phyloP scores from a whole-genome alignment of 2,329 filamentous ascomycete genomes.

The Remersonia thermophila region DNA sequence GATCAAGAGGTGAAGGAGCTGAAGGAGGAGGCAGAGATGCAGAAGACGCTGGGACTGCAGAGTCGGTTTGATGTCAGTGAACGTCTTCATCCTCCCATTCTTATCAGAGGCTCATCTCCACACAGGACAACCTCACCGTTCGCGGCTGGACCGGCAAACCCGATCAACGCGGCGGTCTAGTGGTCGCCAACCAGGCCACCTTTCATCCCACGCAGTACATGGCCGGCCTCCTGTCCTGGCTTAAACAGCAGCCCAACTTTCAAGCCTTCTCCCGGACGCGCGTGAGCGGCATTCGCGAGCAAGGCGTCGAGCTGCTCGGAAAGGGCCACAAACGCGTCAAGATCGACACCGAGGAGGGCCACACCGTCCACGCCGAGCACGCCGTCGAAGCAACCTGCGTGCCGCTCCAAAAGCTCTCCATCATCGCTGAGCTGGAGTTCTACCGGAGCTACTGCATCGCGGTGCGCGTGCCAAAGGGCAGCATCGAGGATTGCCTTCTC shows the following conservation, averaged over 20 bases:
- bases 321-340: slow-evolving; percentile 32
- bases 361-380: slow-evolving; percentile 34
- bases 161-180: slow-evolving; percentile 38
- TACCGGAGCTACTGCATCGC: slow-evolving; percentile 45
- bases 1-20: slow-evolving; percentile 32
- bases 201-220: slow-evolving; percentile 48
- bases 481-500: slow-evolving; percentile 40
- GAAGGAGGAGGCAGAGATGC: slow-evolving; percentile 32
- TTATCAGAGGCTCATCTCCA: slow-evolving; percentile 1
- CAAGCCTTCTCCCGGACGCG: slow-evolving; percentile 39
- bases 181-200: slow-evolving; percentile 36
- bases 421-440: slow-evolving; percentile 41
- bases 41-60: slow-evolving; percentile 31
- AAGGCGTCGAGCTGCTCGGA: slow-evolving; percentile 32
- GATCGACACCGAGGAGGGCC: slow-evolving; percentile 32
- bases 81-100: too few species aligned
- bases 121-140: slow-evolving; percentile 30
- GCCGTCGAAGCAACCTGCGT: slow-evolving; percentile 43
- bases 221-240: slow-evolving; percentile 37
- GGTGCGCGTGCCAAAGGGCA: slow-evolving; percentile 37
- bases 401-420: slow-evolving; percentile 41
- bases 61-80: slow-evolving; percentile 24
- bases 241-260: slow-evolving; percentile 40
- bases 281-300: slow-evolving; percentile 34
- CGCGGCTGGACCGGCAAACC: slow-evolving; percentile 38